Conservation (phyloP, 108 stramenopile species). For the Ochromonas danica region DNA sequence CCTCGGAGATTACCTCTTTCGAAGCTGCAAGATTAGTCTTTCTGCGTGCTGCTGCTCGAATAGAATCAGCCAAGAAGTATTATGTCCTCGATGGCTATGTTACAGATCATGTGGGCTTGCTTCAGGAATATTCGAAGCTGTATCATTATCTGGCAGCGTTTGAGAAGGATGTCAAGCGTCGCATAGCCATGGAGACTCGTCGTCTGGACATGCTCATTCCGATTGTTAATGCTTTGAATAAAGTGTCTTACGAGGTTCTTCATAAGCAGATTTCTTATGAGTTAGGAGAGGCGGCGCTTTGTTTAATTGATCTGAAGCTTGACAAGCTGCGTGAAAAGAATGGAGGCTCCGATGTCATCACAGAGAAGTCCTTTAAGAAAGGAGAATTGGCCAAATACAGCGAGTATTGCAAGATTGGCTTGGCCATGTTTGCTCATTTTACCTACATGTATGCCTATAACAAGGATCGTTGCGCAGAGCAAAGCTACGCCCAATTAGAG, state of each 20-base stretch:
- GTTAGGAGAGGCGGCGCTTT: constrained; percentile 1
- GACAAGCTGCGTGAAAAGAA: neutral
- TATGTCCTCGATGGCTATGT: constrained; percentile 27
- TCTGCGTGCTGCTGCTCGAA: constrained; percentile 9
- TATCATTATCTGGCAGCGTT: constrained; percentile 26
- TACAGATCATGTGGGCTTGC: constrained; percentile 24
- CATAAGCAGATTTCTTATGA: constrained; percentile 29
- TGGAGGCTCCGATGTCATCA: neutral
- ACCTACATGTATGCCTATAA: neutral
- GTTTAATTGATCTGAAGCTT: constrained; percentile 4
- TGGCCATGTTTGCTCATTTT: constrained; percentile 28
- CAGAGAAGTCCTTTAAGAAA: neutral
- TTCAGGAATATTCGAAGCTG: constrained; percentile 26
- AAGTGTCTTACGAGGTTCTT: constrained; percentile 10
- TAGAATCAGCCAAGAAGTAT: constrained; percentile 29
- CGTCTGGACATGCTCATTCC: constrained; percentile 22
- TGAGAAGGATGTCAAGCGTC: constrained; percentile 17
- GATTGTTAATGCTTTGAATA: neutral
- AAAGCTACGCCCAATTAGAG: neutral
- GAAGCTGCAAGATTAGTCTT: constrained; percentile 21
- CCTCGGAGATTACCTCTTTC: neutral
- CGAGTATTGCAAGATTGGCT: constrained; percentile 5
- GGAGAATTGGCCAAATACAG: neutral
- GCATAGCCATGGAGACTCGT: constrained; percentile 22
- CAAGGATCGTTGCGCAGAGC: neutral